Base-by-base conservation (phyloP, 148 eudicot species). In the Silene uniflora region DNA sequence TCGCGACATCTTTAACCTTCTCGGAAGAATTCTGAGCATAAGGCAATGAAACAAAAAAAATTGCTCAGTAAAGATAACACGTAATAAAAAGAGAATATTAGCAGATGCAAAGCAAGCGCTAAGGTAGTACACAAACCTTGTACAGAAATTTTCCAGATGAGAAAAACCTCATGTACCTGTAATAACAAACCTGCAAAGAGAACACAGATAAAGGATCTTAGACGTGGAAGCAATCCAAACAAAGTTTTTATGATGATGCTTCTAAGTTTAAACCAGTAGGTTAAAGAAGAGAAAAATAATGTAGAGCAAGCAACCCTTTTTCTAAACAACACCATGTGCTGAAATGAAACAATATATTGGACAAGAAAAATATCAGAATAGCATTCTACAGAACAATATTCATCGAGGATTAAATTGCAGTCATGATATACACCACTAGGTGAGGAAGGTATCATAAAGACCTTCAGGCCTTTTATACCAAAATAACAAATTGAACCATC, bases 91-190 rank as follows among this genome's bases (percentile, higher is more conserved):
- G 27, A 29, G 42, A 25, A 71, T 24, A 47, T 61, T 65, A 59
- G 69, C 29, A 71, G 61, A 69, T n/a, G 55, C 27, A 54, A 49
- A 59, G 35, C 25, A 65, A 75, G 7, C 4, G 58, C 24, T 25
- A 39, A 39, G 35, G 6, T 67, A 29, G 22, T 7, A 69, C 27
- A 60, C 69, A 66, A 78, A 94, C 97, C 98, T 94, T 91, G 80
- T 92, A 92, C 61, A 94, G 82, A 73, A 94, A 94, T 81, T 88
- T 92, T 73, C 98, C 98, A 74, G 98, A 91, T 71, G 97, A 88
- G 84, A 83, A 92, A 83, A 94, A 89, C 81, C 93, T 87, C 85
- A 92, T 79, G 84, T 94, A 94, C 27, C 98, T 88, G 84, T 77
- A 94, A 83, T 94, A 94, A 80, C 98, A 94, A 27, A 94, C 98